Conservation (phyloP, 805 yeast genomes). For the Saturnispora kantuleensis region DNA sequence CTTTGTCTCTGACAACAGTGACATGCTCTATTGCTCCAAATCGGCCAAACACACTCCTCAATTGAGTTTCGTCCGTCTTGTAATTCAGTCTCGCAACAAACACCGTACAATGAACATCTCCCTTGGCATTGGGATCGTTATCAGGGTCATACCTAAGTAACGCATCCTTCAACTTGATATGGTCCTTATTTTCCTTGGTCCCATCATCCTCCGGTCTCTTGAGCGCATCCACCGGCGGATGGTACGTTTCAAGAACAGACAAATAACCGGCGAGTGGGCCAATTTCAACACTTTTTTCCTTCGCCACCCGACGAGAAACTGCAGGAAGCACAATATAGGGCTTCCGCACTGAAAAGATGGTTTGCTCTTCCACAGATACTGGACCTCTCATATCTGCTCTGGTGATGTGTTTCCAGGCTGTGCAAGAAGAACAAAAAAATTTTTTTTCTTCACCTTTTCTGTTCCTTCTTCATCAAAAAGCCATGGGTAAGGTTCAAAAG, state of each 20-base stretch:
- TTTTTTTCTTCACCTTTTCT: conserved; percentile 3
- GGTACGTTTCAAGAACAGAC: neutral
- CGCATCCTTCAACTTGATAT: conserved; percentile 13
- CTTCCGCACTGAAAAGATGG: too few species aligned
- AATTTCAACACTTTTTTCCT: neutral
- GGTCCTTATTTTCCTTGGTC: neutral
- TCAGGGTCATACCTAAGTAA: conserved; percentile 43
- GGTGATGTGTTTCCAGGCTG: neutral
- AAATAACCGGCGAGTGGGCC: neutral
- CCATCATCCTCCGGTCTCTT: conserved; percentile 1
- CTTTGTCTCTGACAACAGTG: conserved; percentile 47
- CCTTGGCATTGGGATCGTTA: conserved; percentile 44
- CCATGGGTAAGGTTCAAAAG: conserved; percentile 71
- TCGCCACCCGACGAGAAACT: too few species aligned
- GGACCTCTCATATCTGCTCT: too few species aligned
- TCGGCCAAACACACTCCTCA: conserved; percentile 48
- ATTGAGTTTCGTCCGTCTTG: conserved; percentile 52
- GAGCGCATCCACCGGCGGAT: neutral
- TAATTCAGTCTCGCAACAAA: conserved; percentile 70
- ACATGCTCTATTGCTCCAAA: conserved; percentile 64
- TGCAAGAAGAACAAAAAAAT: conserved; percentile 3
- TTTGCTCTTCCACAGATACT: too few species aligned
- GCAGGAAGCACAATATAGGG: too few species aligned
- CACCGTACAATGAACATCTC: conserved; percentile 72
- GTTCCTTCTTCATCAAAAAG: neutral